Base-by-base conservation (phyloP, 139 green algal species). In the Penium margaritaceum region DNA sequence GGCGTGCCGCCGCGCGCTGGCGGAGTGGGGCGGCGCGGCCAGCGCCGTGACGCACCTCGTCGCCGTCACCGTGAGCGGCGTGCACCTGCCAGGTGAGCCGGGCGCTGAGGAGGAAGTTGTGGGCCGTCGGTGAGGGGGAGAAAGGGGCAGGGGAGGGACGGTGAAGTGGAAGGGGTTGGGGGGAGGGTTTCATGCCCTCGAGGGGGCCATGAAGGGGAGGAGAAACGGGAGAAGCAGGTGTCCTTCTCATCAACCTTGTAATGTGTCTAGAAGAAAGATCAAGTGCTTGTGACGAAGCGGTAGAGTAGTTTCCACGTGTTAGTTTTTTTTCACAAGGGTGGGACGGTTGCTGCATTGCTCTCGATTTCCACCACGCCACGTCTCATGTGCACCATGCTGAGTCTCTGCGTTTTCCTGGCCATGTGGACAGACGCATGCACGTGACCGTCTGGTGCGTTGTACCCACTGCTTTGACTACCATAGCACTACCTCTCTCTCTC, bases 51-150 rank as follows among this genome's bases (percentile, higher is more conserved):
- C 58, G 12, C 58, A 66, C 30, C 58, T 66, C 27, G 58, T 66
- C 19, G 58, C 19, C 19, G 58, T 39, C 27, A 66, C 58, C 19
- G 58, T 66, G 32, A 66, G 58, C 58, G 58, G 58, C n/a, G 58
- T 66, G 58, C 58, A 66, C 58, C 32, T 66, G 32, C 58, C 58
- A 1, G 58, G 58, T n/a, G n/a, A n/a, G n/a, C n/a, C n/a, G n/a
- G n/a, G n/a, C n/a, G n/a, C n/a, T n/a, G n/a, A n/a, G n/a, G n/a
- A n/a, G n/a, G n/a, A n/a, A n/a, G n/a, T n/a, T n/a, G n/a, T n/a
- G n/a, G n/a, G n/a, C n/a, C n/a, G n/a, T n/a, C n/a, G n/a, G n/a
- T n/a, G n/a, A n/a, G n/a, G n/a, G n/a, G n/a, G n/a, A n/a, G n/a
- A n/a, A n/a, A n/a, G n/a, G n/a, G n/a, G n/a, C n/a, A n/a, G n/a